Evolutionary conservation across 768 basidiomycete species (phyloP).

Genomic region (Suillus tomentosus): DNA sequence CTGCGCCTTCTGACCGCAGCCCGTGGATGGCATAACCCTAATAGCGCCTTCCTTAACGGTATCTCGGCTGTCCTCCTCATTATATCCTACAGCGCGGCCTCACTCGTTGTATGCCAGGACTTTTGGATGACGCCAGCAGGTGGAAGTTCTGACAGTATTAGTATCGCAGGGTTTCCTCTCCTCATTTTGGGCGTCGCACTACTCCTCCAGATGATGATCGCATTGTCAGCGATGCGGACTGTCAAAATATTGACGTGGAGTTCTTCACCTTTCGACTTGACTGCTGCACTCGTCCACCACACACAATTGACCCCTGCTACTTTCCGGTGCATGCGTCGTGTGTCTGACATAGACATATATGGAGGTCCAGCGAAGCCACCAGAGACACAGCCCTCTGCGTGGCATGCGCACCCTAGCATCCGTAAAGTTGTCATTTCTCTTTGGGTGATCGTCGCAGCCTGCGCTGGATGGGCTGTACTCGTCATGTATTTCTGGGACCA

Average conservation of each 20-base stretch:
- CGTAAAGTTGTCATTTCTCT: not conserved
- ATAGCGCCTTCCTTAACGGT: constrained; percentile 23
- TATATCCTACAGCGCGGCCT: constrained; percentile 31
- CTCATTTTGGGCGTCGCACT: not conserved
- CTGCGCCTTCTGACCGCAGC: too few species aligned
- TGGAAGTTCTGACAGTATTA: not conserved
- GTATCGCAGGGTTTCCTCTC: constrained; percentile 25
- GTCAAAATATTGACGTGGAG: not conserved
- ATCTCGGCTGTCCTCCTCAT: constrained; percentile 29
- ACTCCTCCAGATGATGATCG: not conserved
- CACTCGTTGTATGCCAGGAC: constrained; percentile 18
- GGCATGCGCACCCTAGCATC: not conserved
- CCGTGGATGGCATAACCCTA: constrained; percentile 21
- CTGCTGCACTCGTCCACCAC: not conserved
- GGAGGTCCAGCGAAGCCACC: not conserved
- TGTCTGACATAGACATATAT: not conserved
- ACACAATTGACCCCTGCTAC: not conserved
- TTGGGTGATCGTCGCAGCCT: not conserved
- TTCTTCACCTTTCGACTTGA: not conserved
- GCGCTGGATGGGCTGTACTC: constrained; percentile 25
- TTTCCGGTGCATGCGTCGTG: not conserved
- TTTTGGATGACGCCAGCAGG: not conserved
- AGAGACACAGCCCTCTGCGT: not conserved
- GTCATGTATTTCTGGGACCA: constrained; percentile 8
- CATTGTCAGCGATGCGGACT: not conserved